Conservation (phyloP, 768 basidiomycete genomes). For the Tylopilus intermedius region DNA sequence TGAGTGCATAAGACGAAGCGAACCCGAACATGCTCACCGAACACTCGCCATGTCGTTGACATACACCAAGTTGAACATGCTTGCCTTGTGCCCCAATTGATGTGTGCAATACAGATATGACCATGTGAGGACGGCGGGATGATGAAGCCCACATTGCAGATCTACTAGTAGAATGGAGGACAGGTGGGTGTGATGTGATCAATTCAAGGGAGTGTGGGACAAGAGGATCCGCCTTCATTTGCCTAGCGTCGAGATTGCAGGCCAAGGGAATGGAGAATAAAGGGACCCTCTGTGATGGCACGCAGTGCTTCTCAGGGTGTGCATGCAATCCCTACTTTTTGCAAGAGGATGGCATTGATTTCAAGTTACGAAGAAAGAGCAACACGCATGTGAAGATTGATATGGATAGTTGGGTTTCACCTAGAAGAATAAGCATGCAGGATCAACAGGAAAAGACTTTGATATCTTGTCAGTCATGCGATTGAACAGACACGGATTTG, state of each 20-base stretch:
- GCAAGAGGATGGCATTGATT: neutral
- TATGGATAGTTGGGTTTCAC: slow-evolving; percentile 89
- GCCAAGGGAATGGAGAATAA: neutral
- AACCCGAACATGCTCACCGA: slow-evolving; percentile 47
- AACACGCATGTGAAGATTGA: slow-evolving; percentile 79
- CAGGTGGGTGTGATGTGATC: neutral
- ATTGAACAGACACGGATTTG: too few relatives aligned
- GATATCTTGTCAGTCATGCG: too few relatives aligned
- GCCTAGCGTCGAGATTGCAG: neutral
- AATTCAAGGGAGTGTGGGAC: neutral
- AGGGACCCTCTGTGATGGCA: neutral
- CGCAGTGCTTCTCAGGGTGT: neutral
- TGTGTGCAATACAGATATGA: slow-evolving; percentile 83
- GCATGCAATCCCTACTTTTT: neutral
- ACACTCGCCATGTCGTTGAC: slow-evolving; percentile 75
- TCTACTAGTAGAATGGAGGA: slow-evolving; percentile 41
- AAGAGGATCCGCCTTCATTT: slow-evolving; percentile 1
- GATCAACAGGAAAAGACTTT: neutral
- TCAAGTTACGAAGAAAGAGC: too few relatives aligned
- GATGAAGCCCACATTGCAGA: slow-evolving; percentile 88
- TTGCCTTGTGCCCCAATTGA: slow-evolving; percentile 65
- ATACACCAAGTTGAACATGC: too few relatives aligned
- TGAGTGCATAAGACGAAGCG: neutral
- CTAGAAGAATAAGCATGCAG: slow-evolving; percentile 27
- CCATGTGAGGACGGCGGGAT: slow-evolving; percentile 65